Conservation (phyloP, 2,329 filamentous ascomycete species). For the Pseudogymnoascus sp. region DNA sequence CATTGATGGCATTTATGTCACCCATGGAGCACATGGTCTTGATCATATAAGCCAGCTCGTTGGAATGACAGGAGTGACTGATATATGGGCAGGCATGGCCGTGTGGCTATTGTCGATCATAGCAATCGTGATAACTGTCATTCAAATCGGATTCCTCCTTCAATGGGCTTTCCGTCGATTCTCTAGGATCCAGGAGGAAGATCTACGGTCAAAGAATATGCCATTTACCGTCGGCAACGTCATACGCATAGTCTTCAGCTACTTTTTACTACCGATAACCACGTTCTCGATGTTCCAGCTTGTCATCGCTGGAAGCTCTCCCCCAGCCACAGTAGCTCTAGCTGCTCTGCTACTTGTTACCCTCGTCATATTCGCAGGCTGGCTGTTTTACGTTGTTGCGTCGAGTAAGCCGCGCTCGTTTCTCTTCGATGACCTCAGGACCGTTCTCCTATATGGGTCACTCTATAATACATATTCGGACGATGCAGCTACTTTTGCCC, state of each 20-base stretch:
- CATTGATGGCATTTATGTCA: conserved; percentile 78
- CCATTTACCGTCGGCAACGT: conserved; percentile 75
- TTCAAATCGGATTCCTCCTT: conserved; percentile 65
- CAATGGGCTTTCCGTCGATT: conserved; percentile 70
- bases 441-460: conserved; percentile 80
- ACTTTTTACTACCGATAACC: conserved; percentile 79
- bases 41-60: conserved; percentile 71
- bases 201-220: conserved; percentile 82
- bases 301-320: conserved; percentile 61
- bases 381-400: conserved; percentile 74
- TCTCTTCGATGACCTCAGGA: conserved; percentile 87
- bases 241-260: conserved; percentile 84
- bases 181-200: conserved; percentile 68
- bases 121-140: conserved; percentile 54
- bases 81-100: conserved; percentile 92
- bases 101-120: conserved; percentile 80
- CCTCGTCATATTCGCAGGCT: conserved; percentile 64
- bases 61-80: conserved; percentile 64
- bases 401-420: conserved; percentile 74
- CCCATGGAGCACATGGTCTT: conserved; percentile 70
- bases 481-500: conserved; percentile 79
- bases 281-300: conserved; percentile 87
- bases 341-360: conserved; percentile 66
- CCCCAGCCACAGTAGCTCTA: conserved; percentile 61
- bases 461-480: conserved; percentile 98